Conservation (phyloP, 768 basidiomycete genomes). For the Gautieria morchelliformis region DNA sequence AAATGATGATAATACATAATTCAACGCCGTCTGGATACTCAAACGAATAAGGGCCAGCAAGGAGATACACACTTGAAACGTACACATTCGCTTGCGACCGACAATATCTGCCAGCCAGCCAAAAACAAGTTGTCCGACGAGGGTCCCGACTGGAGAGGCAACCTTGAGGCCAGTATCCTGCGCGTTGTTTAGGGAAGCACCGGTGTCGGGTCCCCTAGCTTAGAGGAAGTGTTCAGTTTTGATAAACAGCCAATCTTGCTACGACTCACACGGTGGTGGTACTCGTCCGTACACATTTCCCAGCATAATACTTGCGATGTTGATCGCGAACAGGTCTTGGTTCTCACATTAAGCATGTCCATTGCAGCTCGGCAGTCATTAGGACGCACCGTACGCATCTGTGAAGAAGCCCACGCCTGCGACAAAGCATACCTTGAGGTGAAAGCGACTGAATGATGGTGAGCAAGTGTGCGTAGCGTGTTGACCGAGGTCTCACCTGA, state of each 20-base stretch:
- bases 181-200: constrained; percentile 37
- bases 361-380: not conserved
- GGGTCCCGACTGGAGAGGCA: constrained; percentile 68
- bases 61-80: constrained; percentile 17
- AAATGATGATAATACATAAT: constrained; percentile 74
- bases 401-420: constrained; percentile 88
- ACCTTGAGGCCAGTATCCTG: constrained; percentile 74
- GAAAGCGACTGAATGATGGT: constrained; percentile 55
- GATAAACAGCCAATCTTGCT: not conserved
- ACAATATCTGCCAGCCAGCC: constrained; percentile 72
- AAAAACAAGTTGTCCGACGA: constrained; percentile 69
- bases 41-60: not conserved
- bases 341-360: too few species aligned
- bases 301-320: constrained; percentile 75
- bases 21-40: constrained; percentile 48
- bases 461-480: not conserved
- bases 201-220: constrained; percentile 7
- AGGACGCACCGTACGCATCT: constrained; percentile 35
- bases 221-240: not conserved
- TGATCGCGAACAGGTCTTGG: constrained; percentile 79
- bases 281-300: constrained; percentile 61
- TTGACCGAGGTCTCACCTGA: constrained; percentile 39
- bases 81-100: constrained; percentile 79
- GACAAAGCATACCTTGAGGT: constrained; percentile 58
- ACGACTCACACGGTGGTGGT: not conserved